Evolutionary conservation across 768 basidiomycete species (phyloP).

Genomic region (Hysterangium stoloniferum): DNA sequence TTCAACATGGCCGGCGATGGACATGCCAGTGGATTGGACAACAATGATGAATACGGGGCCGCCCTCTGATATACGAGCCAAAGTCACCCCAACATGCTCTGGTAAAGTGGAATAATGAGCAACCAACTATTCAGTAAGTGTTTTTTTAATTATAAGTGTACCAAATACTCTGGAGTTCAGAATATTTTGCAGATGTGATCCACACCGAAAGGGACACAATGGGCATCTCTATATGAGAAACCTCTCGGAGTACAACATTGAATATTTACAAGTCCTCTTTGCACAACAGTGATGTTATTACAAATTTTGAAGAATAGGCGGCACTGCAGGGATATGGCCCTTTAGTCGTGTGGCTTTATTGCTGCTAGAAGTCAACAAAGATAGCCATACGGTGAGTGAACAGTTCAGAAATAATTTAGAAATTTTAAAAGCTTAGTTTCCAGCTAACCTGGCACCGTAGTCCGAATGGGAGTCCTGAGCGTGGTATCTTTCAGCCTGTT

Average conservation of each 20-base stretch:
- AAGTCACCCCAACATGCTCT: background rate
- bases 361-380: conserved; percentile 16
- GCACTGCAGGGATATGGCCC: conserved; percentile 18
- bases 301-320: conserved; percentile 8
- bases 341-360: conserved; percentile 15
- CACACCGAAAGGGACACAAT: background rate
- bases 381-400: conserved; percentile 16
- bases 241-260: conserved; percentile 18
- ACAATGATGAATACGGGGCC: background rate
- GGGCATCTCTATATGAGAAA: conserved; percentile 19
- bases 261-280: conserved; percentile 20
- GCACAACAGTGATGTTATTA: conserved; percentile 1
- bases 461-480: conserved; percentile 13
- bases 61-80: background rate
- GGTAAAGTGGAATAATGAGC: conserved; percentile 12
- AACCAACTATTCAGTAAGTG: conserved; percentile 18
- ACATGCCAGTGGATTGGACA: background rate
- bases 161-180: background rate
- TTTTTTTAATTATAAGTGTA: background rate
- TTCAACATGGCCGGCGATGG: conserved; percentile 2
- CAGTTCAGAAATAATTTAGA: background rate
- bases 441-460: conserved; percentile 18
- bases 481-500: conserved; percentile 4
- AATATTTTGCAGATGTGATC: conserved; percentile 8
- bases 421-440: background rate